Percentiles rank a stretch among this genome's conserved stretches.
These are phyloP conservation scores for Prinsepia uniflora DNA, from an alignment of 306 rosid species.

Conservation along the genomic window DNA sequence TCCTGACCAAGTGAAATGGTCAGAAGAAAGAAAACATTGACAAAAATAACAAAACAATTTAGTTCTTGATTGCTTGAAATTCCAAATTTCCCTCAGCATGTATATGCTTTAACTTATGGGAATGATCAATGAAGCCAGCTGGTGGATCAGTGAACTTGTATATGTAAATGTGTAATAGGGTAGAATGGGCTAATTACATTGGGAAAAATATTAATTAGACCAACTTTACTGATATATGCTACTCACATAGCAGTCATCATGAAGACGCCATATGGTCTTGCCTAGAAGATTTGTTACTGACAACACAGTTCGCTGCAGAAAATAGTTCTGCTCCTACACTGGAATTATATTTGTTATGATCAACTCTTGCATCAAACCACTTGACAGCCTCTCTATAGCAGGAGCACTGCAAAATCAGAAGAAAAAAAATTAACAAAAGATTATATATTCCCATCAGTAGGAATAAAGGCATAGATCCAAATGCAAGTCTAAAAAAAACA, in stretches of 20 bases:
- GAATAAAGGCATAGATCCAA: neutral
- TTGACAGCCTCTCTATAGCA: constrained; percentile 84
- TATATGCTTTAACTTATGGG: too few species aligned
- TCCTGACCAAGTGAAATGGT: too few species aligned
- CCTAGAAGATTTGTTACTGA: constrained; percentile 98
- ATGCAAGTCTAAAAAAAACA: neutral
- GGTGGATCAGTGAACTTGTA: neutral
- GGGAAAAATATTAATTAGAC: neutral
- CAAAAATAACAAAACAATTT: too few species aligned
- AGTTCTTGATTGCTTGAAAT: too few species aligned
- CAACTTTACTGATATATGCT: constrained; percentile 55
- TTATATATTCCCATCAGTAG: neutral
- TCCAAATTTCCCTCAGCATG: too few species aligned
- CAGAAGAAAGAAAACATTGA: too few species aligned
- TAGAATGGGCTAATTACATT: constrained; percentile 15
- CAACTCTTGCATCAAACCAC: constrained; percentile 93
- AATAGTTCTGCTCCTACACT: constrained; percentile 68
- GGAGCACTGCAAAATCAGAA: constrained; percentile 65
- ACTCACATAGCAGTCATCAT: constrained; percentile 97
- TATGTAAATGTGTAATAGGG: neutral
- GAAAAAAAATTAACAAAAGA: neutral
- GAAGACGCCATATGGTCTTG: constrained; percentile 98
- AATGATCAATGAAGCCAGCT: too few species aligned
- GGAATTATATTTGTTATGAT: constrained; percentile 90
- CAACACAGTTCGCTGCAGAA: constrained; percentile 81